Evolutionary conservation across 1,139 yeast species (phyloP).

Genomic region (Tardiomyces digboiensis): DNA sequence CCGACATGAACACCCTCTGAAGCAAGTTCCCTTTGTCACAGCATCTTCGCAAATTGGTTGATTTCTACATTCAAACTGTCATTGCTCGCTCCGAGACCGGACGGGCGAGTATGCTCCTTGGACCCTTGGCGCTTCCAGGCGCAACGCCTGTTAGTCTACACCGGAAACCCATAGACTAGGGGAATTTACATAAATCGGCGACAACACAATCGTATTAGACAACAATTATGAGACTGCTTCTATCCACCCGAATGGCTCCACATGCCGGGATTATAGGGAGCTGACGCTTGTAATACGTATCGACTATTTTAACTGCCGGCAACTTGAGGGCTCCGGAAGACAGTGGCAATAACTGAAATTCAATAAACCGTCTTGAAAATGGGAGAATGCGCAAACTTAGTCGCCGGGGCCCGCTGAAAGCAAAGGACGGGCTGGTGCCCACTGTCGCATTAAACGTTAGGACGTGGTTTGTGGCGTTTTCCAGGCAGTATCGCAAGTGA

Average conservation of each 20-base stretch:
- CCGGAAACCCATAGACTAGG: no score
- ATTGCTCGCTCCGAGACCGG: no score
- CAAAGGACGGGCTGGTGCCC: slow-evolving; percentile 30
- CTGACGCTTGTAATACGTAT: slow-evolving; percentile 53
- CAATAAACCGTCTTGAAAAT: slow-evolving; percentile 19
- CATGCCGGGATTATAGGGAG: slow-evolving; percentile 42
- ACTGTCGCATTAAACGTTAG: slow-evolving; percentile 50
- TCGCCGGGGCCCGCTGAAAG: slow-evolving; percentile 30
- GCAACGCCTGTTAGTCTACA: no score
- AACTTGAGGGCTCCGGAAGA: slow-evolving; percentile 15
- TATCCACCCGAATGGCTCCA: slow-evolving; percentile 23
- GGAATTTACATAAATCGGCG: no score
- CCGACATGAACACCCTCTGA: no score
- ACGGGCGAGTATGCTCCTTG: no score
- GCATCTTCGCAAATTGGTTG: no score
- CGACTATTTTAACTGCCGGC: slow-evolving; percentile 53
- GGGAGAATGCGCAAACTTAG: slow-evolving; percentile 49
- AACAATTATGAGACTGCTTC: slow-evolving; percentile 4
- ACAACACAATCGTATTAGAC: background rate
- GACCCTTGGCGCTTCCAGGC: no score
- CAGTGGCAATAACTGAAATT: background rate
- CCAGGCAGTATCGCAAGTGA: slow-evolving; percentile 43
- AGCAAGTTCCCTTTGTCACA: no score
- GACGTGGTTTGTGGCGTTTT: slow-evolving; percentile 64
- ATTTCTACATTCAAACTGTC: no score